These are phyloP conservation scores for Tagetes erecta DNA, from an alignment of 129 eudicot genomes.

Conservation along the genomic window DNA sequence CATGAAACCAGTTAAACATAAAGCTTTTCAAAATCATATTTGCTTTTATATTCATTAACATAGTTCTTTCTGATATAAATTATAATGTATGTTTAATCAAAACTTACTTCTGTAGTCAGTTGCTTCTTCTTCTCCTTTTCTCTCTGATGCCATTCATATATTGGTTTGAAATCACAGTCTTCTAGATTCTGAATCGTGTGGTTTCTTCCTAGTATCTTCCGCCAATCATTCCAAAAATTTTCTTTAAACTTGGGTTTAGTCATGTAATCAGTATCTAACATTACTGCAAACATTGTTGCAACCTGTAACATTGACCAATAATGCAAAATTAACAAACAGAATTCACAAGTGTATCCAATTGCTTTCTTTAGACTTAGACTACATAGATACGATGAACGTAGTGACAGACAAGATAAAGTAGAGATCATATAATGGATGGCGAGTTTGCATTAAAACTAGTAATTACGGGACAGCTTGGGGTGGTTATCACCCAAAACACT, in stretches of 20 bases:
- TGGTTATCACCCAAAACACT: not conserved
- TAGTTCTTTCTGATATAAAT: conserved; percentile 8
- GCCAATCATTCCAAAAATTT: conserved; percentile 90
- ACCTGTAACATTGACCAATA: conserved; percentile 52
- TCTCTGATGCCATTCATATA: conserved; percentile 90
- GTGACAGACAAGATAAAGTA: not conserved
- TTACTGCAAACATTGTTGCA: conserved; percentile 97
- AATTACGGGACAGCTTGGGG: not conserved
- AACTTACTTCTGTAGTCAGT: conserved; percentile 83
- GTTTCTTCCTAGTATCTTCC: conserved; percentile 79
- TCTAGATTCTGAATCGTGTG: conserved; percentile 77
- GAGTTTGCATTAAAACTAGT: not conserved
- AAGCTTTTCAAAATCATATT: not conserved
- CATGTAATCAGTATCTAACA: conserved; percentile 91
- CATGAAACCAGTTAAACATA: not conserved
- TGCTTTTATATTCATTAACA: conserved; percentile 1
- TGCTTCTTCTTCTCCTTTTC: conserved; percentile 99
- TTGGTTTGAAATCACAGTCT: conserved; percentile 82
- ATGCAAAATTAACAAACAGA: conserved; percentile 16
- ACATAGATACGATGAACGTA: not conserved
- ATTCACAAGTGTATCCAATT: not conserved
- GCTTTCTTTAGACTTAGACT: not conserved
- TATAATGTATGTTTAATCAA: not conserved
- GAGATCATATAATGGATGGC: not conserved
- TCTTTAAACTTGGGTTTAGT: conserved; percentile 70